Base-by-base conservation (phyloP, 805 yeast species). In the Candida chauliodis region DNA sequence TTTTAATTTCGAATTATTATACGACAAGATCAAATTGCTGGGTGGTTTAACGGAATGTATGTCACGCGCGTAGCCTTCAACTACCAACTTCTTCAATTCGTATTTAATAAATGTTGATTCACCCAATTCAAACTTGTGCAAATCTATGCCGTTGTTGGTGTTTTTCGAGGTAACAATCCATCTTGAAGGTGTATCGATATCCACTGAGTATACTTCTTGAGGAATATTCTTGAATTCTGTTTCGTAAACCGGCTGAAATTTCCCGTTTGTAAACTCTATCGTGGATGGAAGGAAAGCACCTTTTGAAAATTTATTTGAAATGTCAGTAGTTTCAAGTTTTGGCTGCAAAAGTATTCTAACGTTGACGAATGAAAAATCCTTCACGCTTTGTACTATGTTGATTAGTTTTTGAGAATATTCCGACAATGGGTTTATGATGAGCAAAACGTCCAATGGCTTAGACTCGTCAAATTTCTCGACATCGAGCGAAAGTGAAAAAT, bases 31-130 rank as follows among this genome's bases (percentile, higher is more conserved):
- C 11, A 81, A 49, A 1, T 84, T 85, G 0, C 73, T 62, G 0
- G 85, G 80, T 1, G 64, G 30, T 0, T 58, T 58, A 0, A 58
- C 64, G 11, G 46, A 45, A 2, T 59, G 39, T 0, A 63, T 61
- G 37, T 76, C 81, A 32, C 68, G 63, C 0, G 83, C 81, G 55
- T 75, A 77, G 0, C 93, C 95, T 55, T 90, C 95, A 15, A 91
- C 63, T 8, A 84, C 52, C 8, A 89, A 55, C 38, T 71, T 63
- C 13, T 71, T 63, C 34, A 89, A 57, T 27, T 70, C 67, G 48
- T 73, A 84, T 1, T 58, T 52, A 0, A 79, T 85, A 1, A 57
- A 49, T 7, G 23, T 17, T 16, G 14, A 4, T 17, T 27, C 14
- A 20, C 16, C 16, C n/a, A 71, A 46, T 20, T 69, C 58, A 15